Percentiles rank a stretch among this genome's conserved stretches.
phyloP scores from a whole-genome alignment of 2,329 filamentous ascomycete genomes.

The Stagonosporopsis tanaceti region DNA sequence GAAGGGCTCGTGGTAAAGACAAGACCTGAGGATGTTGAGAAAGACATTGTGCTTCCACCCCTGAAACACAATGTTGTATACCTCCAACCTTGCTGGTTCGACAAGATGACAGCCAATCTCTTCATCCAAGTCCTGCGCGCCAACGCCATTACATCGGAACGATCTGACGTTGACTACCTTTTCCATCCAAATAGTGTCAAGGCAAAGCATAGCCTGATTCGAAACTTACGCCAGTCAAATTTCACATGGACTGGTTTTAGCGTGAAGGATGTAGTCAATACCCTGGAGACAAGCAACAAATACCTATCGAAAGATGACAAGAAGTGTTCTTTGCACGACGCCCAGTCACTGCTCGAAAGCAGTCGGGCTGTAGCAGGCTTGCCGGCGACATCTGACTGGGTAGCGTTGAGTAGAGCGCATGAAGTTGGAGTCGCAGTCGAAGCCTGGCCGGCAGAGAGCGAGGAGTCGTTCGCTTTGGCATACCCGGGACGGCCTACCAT shows the following conservation, averaged over 20 bases:
- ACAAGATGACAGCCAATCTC: slow-evolving; percentile 81
- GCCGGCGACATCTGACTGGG: slow-evolving; percentile 68
- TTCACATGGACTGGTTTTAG: slow-evolving; percentile 87
- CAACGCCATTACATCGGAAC: slow-evolving; percentile 88
- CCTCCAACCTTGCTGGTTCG: slow-evolving; percentile 83
- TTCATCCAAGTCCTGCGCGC: slow-evolving; percentile 85
- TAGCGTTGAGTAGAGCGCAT: slow-evolving; percentile 72
- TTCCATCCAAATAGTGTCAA: slow-evolving; percentile 80
- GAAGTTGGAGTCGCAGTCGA: slow-evolving; percentile 79
- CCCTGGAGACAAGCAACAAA: slow-evolving; percentile 70
- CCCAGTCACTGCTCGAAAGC: slow-evolving; percentile 66
- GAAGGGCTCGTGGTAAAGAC: slow-evolving; percentile 85
- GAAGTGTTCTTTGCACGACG: slow-evolving; percentile 68
- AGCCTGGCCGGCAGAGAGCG: slow-evolving; percentile 69
- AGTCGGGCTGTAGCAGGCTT: slow-evolving; percentile 71
- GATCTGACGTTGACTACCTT: slow-evolving; percentile 84
- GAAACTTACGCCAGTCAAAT: slow-evolving; percentile 81
- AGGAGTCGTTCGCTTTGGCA: slow-evolving; percentile 72
- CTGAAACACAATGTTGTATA: slow-evolving; percentile 76
- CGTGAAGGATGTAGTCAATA: slow-evolving; percentile 66
- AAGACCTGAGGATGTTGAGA: slow-evolving; percentile 71
- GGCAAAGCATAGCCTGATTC: slow-evolving; percentile 72
- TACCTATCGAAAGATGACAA: slow-evolving; percentile 73
- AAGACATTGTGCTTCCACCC: slow-evolving; percentile 71
- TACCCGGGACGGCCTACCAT: slow-evolving; percentile 58